Percentiles rank a stretch among this genome's conserved stretches.
These are phyloP conservation scores for Sarcomyxa edulis DNA, from an alignment of 768 basidiomycete species.

Conservation along the genomic window DNA sequence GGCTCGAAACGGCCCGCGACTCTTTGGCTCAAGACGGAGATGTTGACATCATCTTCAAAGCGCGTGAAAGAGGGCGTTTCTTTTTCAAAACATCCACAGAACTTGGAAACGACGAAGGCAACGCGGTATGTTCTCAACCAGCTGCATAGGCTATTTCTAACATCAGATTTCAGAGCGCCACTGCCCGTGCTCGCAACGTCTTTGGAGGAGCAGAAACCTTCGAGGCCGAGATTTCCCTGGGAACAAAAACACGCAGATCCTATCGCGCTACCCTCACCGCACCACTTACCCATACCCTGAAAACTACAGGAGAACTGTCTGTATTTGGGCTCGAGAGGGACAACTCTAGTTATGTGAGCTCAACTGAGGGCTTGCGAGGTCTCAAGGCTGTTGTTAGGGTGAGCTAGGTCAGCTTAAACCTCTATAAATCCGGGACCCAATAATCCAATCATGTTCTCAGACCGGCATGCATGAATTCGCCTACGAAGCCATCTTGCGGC, in stretches of 20 bases:
- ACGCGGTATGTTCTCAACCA: slow-evolving; percentile 58
- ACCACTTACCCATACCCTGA: slow-evolving; percentile 57
- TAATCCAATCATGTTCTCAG: slow-evolving; percentile 11
- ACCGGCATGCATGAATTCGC: slow-evolving; percentile 69
- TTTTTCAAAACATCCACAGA: slow-evolving; percentile 84
- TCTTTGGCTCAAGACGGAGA: slow-evolving; percentile 51
- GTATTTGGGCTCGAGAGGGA: slow-evolving; percentile 77
- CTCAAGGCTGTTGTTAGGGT: slow-evolving; percentile 69
- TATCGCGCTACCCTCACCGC: slow-evolving; percentile 66
- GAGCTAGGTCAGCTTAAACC: slow-evolving; percentile 45
- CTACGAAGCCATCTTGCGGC: slow-evolving; percentile 79
- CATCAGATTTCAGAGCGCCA: slow-evolving; percentile 51
- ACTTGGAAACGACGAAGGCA: slow-evolving; percentile 90
- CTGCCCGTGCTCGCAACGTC: slow-evolving; percentile 77
- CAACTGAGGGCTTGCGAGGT: slow-evolving; percentile 59
- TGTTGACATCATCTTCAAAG: slow-evolving; percentile 76
- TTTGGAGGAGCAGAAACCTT: slow-evolving; percentile 90
- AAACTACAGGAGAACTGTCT: slow-evolving; percentile 64
- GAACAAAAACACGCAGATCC: slow-evolving; percentile 82
- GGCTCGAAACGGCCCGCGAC: slow-evolving; percentile 53
- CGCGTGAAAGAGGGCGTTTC: slow-evolving; percentile 71
- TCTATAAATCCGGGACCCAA: slow-evolving; percentile 3
- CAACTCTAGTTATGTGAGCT: slow-evolving; percentile 72
- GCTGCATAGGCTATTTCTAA: background rate
- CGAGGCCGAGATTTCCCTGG: slow-evolving; percentile 76